Evolutionary conservation across 257 asterid genomes (phyloP).

Genomic region (Coffea eugenioides): DNA sequence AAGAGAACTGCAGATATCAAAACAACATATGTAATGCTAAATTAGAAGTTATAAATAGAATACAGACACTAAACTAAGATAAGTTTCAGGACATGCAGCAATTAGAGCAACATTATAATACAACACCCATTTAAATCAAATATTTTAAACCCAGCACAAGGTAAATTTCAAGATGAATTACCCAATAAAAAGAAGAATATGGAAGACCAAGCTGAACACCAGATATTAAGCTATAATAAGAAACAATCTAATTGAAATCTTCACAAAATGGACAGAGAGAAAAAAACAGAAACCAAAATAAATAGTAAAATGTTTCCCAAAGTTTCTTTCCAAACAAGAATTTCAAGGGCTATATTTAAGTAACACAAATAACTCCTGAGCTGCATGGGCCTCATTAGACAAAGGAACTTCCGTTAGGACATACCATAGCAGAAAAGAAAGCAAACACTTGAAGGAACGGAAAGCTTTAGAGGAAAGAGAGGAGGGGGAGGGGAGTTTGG

Average conservation of each 20-base stretch:
- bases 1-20: constrained; percentile 65
- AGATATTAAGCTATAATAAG: constrained; percentile 4
- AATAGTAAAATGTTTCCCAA: not conserved
- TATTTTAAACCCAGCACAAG: not conserved
- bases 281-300: not conserved
- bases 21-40: not conserved
- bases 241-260: not conserved
- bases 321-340: not conserved
- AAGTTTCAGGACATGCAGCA: not conserved
- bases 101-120: not conserved
- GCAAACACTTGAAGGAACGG: not conserved
- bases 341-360: constrained; percentile 1
- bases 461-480: not conserved
- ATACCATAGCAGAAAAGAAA: not conserved
- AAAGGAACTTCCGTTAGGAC: not conserved
- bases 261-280: not conserved
- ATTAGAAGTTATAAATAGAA: not conserved
- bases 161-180: not conserved
- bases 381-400: not conserved
- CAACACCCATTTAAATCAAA: not conserved
- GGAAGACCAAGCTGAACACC: constrained; percentile 5
- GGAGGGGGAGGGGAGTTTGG: not conserved
- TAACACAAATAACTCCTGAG: not conserved
- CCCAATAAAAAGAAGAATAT: not conserved
- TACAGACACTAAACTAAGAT: not conserved